Evolutionary conservation across 1,139 yeast species (phyloP), one percentile per base, ranked within the genome.

Genomic region (Trichomonascaceae sp.): DNA sequence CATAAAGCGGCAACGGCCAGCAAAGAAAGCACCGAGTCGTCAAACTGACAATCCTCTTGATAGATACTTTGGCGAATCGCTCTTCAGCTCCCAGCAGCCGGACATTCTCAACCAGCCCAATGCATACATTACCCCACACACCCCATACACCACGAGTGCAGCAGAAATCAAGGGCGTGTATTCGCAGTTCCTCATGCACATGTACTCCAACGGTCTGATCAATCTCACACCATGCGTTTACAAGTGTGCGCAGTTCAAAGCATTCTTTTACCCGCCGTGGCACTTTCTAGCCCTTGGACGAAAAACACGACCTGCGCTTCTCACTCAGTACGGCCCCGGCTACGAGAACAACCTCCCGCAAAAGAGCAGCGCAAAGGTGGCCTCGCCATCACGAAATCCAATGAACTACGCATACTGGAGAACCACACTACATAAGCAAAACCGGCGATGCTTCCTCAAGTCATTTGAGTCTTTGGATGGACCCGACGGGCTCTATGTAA

Each of bases 241-340:
- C 28, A 29, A 27, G 27, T 43, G 43, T 17, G 37, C 34, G 11
- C 36, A 34, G 31, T 44, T 42, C 26, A 35, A 37, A 4, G 48
- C 42, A 3, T 37, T 31, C 20, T 73, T 55, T 44, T 65, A 58
- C 42, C 75, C 74, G 8, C 60, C 67, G 3, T 52, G 59, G 31
- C 73, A 69, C 42, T 58, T 61, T 23, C 30, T 69, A 4, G 62
- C 67, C 0, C 41, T 56, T 17, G 64, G 65, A 17, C 56, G 76
- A n/a, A 71, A 70, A 42, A 60, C 72, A 3, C 59, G 60, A 27
- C 78, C 78, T 0, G 66, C 71, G 0, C 29, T 71, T 2, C 41
- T 45, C 6, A 40, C 51, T 9, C 28, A 45, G 4, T 51, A 39
- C 22, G 29, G 37, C 8, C 28, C 33, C 1, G 56, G 57, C 11